Conservation (phyloP, 768 basidiomycete genomes). For the Pulveroboletus frians region DNA sequence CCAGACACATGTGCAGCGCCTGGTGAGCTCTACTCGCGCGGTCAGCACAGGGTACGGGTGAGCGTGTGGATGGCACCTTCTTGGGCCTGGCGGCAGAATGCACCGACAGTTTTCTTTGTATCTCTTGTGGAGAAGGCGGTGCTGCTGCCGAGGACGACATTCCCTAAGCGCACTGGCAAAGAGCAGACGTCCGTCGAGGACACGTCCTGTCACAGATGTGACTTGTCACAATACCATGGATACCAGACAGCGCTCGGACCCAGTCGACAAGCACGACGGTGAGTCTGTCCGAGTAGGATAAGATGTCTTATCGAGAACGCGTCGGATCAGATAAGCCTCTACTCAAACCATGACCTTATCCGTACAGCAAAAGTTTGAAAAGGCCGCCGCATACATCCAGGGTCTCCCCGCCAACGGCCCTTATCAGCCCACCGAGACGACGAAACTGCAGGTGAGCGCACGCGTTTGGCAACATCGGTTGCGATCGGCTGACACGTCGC, state of each 20-base stretch:
- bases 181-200: not conserved
- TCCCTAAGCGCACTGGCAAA: constrained; percentile 15
- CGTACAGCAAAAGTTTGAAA: constrained; percentile 58
- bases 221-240: constrained; percentile 13
- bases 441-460: constrained; percentile 73
- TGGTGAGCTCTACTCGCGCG: constrained; percentile 26
- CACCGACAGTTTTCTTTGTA: constrained; percentile 79
- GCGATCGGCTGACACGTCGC: constrained; percentile 5
- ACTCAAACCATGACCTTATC: constrained; percentile 47
- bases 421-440: constrained; percentile 64
- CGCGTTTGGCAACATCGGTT: not conserved
- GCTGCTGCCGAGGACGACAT: constrained; percentile 33
- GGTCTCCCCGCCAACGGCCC: constrained; percentile 66
- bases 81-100: constrained; percentile 54
- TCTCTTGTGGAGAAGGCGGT: constrained; percentile 82
- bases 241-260: not conserved
- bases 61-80: constrained; percentile 33
- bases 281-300: too few species aligned
- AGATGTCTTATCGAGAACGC: constrained; percentile 11
- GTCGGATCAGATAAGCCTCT: constrained; percentile 19
- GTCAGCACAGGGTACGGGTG: constrained; percentile 10
- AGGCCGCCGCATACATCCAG: constrained; percentile 64
- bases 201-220: constrained; percentile 16
- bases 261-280: not conserved
- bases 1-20: constrained; percentile 49